Base-by-base conservation (phyloP, 2,329 filamentous ascomycete species). In the Colletotrichum acutatum region DNA sequence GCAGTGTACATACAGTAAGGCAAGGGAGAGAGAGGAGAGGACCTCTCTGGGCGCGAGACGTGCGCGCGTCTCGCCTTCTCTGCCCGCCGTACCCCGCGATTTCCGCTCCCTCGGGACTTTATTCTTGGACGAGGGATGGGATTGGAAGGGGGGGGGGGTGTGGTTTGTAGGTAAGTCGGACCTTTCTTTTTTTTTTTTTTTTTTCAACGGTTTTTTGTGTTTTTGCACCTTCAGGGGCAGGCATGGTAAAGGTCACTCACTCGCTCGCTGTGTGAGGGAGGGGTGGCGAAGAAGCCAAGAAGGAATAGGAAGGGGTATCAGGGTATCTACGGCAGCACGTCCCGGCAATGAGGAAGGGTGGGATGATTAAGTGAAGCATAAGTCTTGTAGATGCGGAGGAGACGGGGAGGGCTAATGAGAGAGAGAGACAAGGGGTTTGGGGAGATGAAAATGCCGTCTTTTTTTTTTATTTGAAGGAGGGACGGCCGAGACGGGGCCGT, bases 41-140 rank as follows among this genome's bases (percentile, higher is more conserved):
- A 19, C 6, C 7, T n/a, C 42, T 49, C 42, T 49, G 24, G 19
- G 37, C 12, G 30, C 19, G 14, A 58, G 28, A 54, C 22, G 22
- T 54, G 16, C 56, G 56, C 54, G 63, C 42, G 24, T 61, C 14
- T 22, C n/a, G 28, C 49, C 66, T 58, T 58, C 49, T 49, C 42
- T 49, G 42, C 42, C 42, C 42, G 42, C 37, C 34, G 52, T 68
- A 63, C 69, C 69, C 69, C 64, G 69, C 69, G 69, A 63, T 68
- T 68, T 58, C 68, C 68, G 52, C 64, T 53, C 34, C 11, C 37
- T 71, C 68, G 64, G 64, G 49, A 58, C 56, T 11, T 37, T 34
- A 22, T 61, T 12, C 42, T 22, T 32, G 28, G 9, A 32, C 19
- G 54, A 58, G 11, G 28, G 16, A 30, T n/a, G 56, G 56, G 14